Percentiles rank a stretch among this genome's conserved stretches.
Conservation (phyloP, 2,329 filamentous ascomycete genomes). For the Mollisia scopiformis region DNA sequence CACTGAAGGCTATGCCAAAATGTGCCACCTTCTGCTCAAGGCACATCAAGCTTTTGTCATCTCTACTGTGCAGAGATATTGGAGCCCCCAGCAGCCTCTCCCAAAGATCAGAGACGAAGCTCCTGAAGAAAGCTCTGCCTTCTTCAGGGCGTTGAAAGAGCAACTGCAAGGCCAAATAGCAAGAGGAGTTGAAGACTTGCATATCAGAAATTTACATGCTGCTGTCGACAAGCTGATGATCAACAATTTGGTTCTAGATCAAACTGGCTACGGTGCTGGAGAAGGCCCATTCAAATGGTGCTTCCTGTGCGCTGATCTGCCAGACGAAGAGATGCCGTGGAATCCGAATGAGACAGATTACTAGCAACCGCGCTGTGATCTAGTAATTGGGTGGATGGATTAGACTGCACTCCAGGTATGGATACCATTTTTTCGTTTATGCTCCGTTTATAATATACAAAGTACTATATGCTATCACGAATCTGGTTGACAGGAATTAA, state of each 20-base stretch:
- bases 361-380: too few species aligned
- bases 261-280: neutral
- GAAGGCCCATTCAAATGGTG: neutral
- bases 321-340: slow-evolving; percentile 15
- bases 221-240: neutral
- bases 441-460: too few species aligned
- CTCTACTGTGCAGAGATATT: neutral
- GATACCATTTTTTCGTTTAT: too few species aligned
- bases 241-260: neutral
- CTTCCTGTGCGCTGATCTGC: slow-evolving; percentile 10
- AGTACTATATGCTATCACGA: too few species aligned
- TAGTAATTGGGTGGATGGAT: too few species aligned
- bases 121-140: neutral
- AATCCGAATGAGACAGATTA: neutral
- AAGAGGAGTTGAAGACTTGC: neutral
- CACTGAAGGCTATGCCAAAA: neutral
- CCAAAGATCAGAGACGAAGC: neutral
- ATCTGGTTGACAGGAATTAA: too few species aligned
- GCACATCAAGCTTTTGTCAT: neutral
- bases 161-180: neutral
- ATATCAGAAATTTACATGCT: neutral
- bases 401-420: too few species aligned
- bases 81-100: neutral
- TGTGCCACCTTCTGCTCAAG: neutral
- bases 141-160: neutral